Conservation (phyloP, 2,329 filamentous ascomycete species). For the Xylaria arbuscula region DNA sequence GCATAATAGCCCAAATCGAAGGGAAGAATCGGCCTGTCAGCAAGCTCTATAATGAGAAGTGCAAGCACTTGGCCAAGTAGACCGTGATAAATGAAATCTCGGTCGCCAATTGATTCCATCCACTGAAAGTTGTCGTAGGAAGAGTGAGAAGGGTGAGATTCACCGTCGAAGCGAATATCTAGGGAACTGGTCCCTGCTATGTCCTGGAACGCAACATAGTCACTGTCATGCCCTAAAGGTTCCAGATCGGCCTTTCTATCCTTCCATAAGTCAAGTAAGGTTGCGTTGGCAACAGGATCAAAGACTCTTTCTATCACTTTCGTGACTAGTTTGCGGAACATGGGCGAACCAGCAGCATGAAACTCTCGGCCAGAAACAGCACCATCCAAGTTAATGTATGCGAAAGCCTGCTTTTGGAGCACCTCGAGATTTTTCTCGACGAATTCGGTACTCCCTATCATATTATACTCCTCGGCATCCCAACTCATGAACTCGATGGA, state of each 20-base stretch:
- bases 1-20: conserved; percentile 84
- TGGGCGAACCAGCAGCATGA: conserved; percentile 80
- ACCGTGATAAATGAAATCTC: conserved; percentile 82
- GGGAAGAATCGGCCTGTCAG: conserved; percentile 83
- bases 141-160: conserved; percentile 77
- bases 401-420: conserved; percentile 79
- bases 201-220: conserved; percentile 91
- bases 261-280: conserved; percentile 83
- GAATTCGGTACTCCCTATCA: conserved; percentile 93
- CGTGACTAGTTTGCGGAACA: conserved; percentile 78
- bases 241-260: conserved; percentile 69
- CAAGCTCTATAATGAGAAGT: conserved; percentile 85
- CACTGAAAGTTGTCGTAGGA: conserved; percentile 92
- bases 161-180: conserved; percentile 81
- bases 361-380: conserved; percentile 82
- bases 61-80: conserved; percentile 82
- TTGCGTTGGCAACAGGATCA: conserved; percentile 78
- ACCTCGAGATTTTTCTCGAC: conserved; percentile 85
- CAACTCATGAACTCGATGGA: conserved; percentile 97
- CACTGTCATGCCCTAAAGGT: conserved; percentile 78
- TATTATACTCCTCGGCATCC: conserved; percentile 94
- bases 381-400: conserved; percentile 91
- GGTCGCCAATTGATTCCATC: conserved; percentile 84
- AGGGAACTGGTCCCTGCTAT: conserved; percentile 89
- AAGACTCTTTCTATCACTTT: conserved; percentile 78